phyloP scores from a whole-genome alignment of 805 yeast species.

The Candida ovalis region DNA sequence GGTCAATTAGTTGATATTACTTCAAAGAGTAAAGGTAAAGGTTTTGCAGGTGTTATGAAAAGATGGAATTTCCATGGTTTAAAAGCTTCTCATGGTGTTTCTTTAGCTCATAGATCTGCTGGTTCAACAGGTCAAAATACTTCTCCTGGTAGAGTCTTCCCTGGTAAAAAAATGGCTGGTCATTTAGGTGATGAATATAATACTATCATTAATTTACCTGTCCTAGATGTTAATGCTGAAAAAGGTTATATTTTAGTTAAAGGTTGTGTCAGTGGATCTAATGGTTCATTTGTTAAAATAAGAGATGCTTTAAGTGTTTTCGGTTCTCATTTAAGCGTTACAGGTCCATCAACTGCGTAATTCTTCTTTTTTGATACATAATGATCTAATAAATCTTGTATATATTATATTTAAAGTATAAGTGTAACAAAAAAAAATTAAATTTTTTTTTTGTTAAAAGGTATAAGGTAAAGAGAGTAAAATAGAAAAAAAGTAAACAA shows the following conservation, averaged over 20 bases:
- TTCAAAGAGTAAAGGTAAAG: constrained; percentile 87
- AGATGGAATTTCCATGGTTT: constrained; percentile 87
- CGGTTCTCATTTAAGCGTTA: constrained; percentile 26
- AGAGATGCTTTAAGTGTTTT: constrained; percentile 67
- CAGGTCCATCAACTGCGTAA: no score
- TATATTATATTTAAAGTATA: not conserved
- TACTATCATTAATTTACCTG: constrained; percentile 72
- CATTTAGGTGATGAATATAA: constrained; percentile 79
- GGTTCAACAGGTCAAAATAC: constrained; percentile 97
- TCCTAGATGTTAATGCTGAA: constrained; percentile 76
- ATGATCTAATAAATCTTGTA: not conserved
- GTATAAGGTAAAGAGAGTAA: not conserved
- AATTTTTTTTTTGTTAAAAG: not conserved
- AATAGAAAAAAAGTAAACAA: not conserved
- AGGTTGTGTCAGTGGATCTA: constrained; percentile 91
- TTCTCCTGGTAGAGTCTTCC: constrained; percentile 92
- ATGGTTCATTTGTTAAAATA: constrained; percentile 66
- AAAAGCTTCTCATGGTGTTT: constrained; percentile 93
- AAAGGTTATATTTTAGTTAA: constrained; percentile 78
- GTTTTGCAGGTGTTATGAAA: constrained; percentile 97
- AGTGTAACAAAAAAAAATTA: not conserved
- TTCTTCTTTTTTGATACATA: not conserved
- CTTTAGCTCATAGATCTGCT: constrained; percentile 88
- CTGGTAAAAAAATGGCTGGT: constrained; percentile 98
- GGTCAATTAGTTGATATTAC: constrained; percentile 85